Conservation (phyloP, 345 rosid species). For the Populus davidiana region DNA sequence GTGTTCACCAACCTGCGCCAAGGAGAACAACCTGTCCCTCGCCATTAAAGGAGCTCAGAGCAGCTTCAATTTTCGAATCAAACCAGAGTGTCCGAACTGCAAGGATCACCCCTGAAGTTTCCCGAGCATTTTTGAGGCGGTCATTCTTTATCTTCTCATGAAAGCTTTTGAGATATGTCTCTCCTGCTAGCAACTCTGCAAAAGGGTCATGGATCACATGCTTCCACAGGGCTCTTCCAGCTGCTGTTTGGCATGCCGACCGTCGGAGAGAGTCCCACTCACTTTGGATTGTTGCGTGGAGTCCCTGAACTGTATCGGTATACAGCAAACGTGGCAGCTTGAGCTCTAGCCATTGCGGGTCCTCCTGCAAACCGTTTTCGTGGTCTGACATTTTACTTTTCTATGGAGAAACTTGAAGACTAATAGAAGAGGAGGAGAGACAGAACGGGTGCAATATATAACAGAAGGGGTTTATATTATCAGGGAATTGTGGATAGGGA, state of each 20-base stretch:
- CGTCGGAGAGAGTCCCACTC: constrained; percentile 64
- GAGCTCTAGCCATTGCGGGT: constrained; percentile 48
- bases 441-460: constrained; percentile 32
- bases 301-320: constrained; percentile 44
- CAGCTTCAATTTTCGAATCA: constrained; percentile 75
- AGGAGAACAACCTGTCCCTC: constrained; percentile 80
- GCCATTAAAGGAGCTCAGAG: constrained; percentile 45
- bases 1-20: constrained; percentile 70
- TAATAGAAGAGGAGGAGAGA: constrained; percentile 15
- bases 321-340: constrained; percentile 51
- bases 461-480: constrained; percentile 5
- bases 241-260: constrained; percentile 89
- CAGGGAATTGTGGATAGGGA: constrained; percentile 37
- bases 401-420: constrained; percentile 9
- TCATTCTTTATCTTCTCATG: constrained; percentile 78
- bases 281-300: constrained; percentile 56
- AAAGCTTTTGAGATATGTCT: constrained; percentile 61
- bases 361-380: constrained; percentile 38
- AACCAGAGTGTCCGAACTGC: constrained; percentile 92
- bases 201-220: constrained; percentile 71
- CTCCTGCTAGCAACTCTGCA: constrained; percentile 81
- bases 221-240: constrained; percentile 93
- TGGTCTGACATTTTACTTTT: constrained; percentile 38
- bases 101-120: constrained; percentile 76
- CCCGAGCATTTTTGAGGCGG: constrained; percentile 61